A percentile compares a stretch with the other conserved stretches of the same genome.
Evolutionary conservation across 2,329 filamentous ascomycete genomes (phyloP).

Genomic region (Penicillium hesseltinei): DNA sequence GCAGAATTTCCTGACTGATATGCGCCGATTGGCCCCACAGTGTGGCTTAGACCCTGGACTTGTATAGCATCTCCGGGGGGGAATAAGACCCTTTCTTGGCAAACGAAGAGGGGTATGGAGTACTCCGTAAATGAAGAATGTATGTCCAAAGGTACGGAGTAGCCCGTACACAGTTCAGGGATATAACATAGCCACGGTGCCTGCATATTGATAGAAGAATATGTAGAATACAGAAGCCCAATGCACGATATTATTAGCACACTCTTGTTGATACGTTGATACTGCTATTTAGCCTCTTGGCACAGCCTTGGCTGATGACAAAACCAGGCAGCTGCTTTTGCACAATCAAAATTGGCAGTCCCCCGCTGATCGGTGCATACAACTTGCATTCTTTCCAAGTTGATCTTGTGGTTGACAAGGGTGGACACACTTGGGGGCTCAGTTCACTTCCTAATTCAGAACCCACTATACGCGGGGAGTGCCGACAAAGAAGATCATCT

Average conservation of each 20-base stretch:
- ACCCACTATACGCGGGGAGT: background rate
- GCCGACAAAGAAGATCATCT: background rate
- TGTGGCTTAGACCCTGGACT: constrained; percentile 18
- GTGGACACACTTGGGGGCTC: constrained; percentile 14
- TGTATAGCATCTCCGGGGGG: constrained; percentile 1
- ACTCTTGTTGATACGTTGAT: background rate
- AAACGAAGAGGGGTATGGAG: background rate
- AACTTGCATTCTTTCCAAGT: background rate
- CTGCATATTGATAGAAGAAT: background rate
- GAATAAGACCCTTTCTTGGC: constrained; percentile 11
- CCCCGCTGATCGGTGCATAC: constrained; percentile 4
- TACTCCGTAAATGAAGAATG: too few relatives aligned
- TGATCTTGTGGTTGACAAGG: constrained; percentile 4
- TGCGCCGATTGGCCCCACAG: constrained; percentile 9
- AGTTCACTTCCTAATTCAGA: background rate
- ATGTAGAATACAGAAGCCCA: background rate
- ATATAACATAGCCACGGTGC: background rate
- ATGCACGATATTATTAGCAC: constrained; percentile 3
- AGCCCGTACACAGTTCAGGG: background rate
- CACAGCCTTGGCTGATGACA: constrained; percentile 11
- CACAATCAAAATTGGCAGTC: constrained; percentile 13
- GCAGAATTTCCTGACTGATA: background rate
- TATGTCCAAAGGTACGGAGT: background rate
- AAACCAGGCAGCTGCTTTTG: constrained; percentile 21
- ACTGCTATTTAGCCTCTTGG: background rate